phyloP scores from a whole-genome alignment of 139 green algal species.

The Desmodesmus armatus region DNA sequence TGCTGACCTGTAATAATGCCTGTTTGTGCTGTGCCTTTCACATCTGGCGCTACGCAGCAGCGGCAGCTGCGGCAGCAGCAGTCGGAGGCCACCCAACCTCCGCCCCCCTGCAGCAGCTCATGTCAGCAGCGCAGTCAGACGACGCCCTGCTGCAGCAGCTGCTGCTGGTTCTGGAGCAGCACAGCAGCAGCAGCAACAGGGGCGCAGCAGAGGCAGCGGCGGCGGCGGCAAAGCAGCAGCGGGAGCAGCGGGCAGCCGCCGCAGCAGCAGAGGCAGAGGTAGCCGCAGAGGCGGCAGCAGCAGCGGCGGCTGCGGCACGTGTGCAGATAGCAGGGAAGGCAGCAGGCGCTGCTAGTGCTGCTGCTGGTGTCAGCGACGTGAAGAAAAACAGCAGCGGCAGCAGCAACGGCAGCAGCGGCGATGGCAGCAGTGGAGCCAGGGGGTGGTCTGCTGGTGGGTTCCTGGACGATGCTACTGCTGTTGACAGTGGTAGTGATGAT shows the following conservation, averaged over 20 bases:
- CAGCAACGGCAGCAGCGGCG: not conserved
- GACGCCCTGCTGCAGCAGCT: not conserved
- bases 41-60: not conserved
- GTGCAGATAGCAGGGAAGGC: too few relatives aligned
- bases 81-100: not conserved
- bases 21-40: not conserved
- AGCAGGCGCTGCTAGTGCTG: too few relatives aligned
- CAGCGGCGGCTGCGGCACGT: too few relatives aligned
- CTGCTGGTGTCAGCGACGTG: too few relatives aligned
- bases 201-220: not conserved
- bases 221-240: not conserved
- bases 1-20: not conserved
- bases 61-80: not conserved
- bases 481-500: conserved; percentile 9
- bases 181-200: conserved; percentile 6
- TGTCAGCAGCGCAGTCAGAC: not conserved
- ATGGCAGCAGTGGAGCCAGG: not conserved
- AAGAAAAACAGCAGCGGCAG: not conserved
- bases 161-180: not conserved
- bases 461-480: conserved; percentile 2
- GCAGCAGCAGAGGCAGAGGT: conserved; percentile 3
- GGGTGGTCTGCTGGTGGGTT: conserved; percentile 22
- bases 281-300: too few relatives aligned
- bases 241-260: not conserved
- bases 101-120: not conserved